A percentile compares a stretch with the other conserved stretches of the same genome.
These are phyloP conservation scores for Triticum monococcum DNA, from an alignment of 176 grass and related monocot species.

Conservation along the genomic window DNA sequence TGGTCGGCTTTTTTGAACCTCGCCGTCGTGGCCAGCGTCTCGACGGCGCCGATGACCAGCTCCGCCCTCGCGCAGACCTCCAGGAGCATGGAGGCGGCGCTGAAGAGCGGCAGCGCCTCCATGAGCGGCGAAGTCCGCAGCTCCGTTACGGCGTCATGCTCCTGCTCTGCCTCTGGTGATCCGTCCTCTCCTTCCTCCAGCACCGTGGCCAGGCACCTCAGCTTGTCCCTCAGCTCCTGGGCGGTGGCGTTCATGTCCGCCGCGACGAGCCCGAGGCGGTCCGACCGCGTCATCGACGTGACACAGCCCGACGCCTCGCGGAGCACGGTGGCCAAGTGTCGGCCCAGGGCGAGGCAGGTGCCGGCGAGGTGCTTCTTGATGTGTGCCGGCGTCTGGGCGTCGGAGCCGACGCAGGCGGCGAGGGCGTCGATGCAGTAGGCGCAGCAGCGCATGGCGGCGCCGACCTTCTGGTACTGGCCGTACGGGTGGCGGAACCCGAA, in stretches of 20 bases:
- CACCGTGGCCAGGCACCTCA: constrained; percentile 20
- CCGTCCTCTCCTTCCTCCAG: constrained; percentile 15
- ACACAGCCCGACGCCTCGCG: constrained; percentile 8
- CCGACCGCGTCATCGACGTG: constrained; percentile 21
- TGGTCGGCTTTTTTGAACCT: constrained; percentile 28
- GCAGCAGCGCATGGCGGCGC: constrained; percentile 52
- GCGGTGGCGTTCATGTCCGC: constrained; percentile 24
- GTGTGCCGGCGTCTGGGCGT: constrained; percentile 32
- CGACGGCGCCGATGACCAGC: constrained; percentile 24
- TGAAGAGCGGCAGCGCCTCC: constrained; percentile 37
- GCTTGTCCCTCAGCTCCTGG: constrained; percentile 16
- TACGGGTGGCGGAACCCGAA: constrained; percentile 65
- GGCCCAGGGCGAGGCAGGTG: constrained; percentile 9
- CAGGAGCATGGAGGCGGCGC: constrained; percentile 31
- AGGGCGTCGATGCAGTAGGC: constrained; percentile 74
- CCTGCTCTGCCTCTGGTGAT: not conserved
- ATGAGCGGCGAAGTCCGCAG: not conserved
- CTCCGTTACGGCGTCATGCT: not conserved
- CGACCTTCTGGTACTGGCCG: constrained; percentile 60
- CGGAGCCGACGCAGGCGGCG: constrained; percentile 41
- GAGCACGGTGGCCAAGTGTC: constrained; percentile 1
- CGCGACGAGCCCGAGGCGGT: not conserved
- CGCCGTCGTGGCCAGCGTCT: constrained; percentile 20
- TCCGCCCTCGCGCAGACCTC: constrained; percentile 40
- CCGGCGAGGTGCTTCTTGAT: constrained; percentile 28